Base-by-base conservation (phyloP, 257 asterid species). In the Gardenia jasminoides region DNA sequence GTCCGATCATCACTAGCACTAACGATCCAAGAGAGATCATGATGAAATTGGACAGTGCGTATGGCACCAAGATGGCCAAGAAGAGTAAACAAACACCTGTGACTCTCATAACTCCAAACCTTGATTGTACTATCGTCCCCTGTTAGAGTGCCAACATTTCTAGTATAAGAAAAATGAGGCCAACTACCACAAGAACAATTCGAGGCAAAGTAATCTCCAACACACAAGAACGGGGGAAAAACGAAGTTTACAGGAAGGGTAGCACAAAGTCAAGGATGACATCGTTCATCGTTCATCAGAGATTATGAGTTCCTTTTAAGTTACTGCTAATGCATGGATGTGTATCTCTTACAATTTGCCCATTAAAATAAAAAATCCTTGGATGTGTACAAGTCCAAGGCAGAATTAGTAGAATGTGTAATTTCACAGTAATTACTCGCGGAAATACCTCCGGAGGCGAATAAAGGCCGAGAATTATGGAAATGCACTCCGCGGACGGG, bases 1-100 rank as follows among this genome's bases (percentile, higher is more conserved):
- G 99, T 96, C 88, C 93, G 99, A 76, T 96, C 99, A 87, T 93
- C 99, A 86, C 97, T 92, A 47, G 98, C 97, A 86, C 99, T 96
- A 56, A 96, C 93, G 3, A 96, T 96, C 99, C 99, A 93, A 39
- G 99, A 98, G 85, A 85, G 83, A 87, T 93, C 99, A 46, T 96
- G 99, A 86, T 96, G 99, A 83, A 96, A 96, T 70, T 96, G 99
- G 50, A 93, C 98, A 0, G 98, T 96, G 33, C 99, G 89, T 77
- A 96, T 91, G 81, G 92, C 92, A 87, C 93, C 99, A 79, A 93
- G 97, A 89, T 93, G 99, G 28, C 99, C 99, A 75, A 96, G 97
- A 79, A 96, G 94, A 46, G 98, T 93, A 87, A 96, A 96, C 76
- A 96, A 87, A 85, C 99, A 93, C 74, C 97, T 81, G 79, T 93